These are phyloP conservation scores for Cryptosporidium ubiquitum DNA, from an alignment of 169 alveolate species.

Conservation along the genomic window DNA sequence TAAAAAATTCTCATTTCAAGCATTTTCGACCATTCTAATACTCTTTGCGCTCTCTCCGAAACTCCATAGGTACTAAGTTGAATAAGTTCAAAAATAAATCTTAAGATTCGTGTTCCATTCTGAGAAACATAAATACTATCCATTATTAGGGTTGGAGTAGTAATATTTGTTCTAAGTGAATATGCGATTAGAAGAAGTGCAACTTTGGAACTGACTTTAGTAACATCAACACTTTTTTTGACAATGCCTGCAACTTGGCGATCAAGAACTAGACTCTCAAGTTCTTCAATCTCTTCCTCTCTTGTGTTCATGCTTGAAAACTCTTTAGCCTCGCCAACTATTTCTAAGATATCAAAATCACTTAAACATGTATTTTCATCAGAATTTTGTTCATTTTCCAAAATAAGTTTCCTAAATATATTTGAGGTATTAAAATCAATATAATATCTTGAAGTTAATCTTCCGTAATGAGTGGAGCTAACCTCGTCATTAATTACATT, in stretches of 20 bases:
- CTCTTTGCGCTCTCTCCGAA: constrained; percentile 84
- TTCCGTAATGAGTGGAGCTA: constrained; percentile 89
- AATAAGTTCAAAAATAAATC: constrained; percentile 89
- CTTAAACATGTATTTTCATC: constrained; percentile 43
- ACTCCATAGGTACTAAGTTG: constrained; percentile 82
- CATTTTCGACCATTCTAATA: constrained; percentile 85
- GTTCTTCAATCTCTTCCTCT: constrained; percentile 88
- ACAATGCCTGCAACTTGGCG: constrained; percentile 73
- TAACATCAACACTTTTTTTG: constrained; percentile 75
- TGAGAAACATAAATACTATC: constrained; percentile 93
- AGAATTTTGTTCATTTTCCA: constrained; percentile 65
- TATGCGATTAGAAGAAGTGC: constrained; percentile 90
- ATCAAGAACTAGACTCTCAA: constrained; percentile 76
- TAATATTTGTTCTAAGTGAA: constrained; percentile 84
- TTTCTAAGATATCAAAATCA: constrained; percentile 78
- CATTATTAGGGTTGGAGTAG: constrained; percentile 90
- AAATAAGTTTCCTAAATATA: constrained; percentile 76
- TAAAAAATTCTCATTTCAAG: constrained; percentile 85
- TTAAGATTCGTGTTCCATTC: constrained; percentile 92
- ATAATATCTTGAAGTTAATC: constrained; percentile 90
- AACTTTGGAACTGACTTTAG: constrained; percentile 79
- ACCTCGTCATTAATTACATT: constrained; percentile 80
- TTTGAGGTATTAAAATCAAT: constrained; percentile 85
- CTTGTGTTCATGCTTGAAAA: constrained; percentile 85
- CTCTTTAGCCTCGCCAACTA: constrained; percentile 85